Evolutionary conservation across 2,329 filamentous ascomycete genomes (phyloP).

Genomic region (Phialophora expanda): DNA sequence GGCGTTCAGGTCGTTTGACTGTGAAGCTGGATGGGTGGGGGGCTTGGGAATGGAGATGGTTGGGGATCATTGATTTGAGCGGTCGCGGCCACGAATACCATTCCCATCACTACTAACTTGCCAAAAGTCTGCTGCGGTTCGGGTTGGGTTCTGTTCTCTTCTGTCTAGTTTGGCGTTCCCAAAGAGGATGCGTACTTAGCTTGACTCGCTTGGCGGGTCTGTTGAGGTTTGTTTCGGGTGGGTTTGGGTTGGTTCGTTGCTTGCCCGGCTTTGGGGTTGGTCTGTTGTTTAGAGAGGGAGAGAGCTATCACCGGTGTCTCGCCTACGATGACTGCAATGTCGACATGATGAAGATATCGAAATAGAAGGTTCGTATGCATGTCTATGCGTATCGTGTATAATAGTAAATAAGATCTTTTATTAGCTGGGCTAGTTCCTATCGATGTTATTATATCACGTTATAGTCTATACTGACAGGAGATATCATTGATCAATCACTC

Average conservation of each 20-base stretch:
- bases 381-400: not conserved
- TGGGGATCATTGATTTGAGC: not conserved
- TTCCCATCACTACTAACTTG: not conserved
- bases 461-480: too few relatives aligned
- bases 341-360: not conserved
- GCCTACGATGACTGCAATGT: not conserved
- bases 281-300: not conserved
- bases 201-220: not conserved
- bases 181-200: not conserved
- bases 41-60: not conserved
- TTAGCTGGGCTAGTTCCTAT: too few relatives aligned
- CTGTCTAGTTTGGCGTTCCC: not conserved
- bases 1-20: conserved; percentile 49
- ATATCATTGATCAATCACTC: not conserved
- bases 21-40: not conserved
- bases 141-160: not conserved
- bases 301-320: not conserved
- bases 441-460: too few relatives aligned
- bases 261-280: not conserved
- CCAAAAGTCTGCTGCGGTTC: not conserved
- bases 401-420: too few relatives aligned
- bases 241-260: not conserved
- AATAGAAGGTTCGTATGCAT: not conserved
- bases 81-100: too few relatives aligned
- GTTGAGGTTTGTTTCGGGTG: not conserved